phyloP scores from a whole-genome alignment of 306 rosid species.

The Rosa rugosa region DNA sequence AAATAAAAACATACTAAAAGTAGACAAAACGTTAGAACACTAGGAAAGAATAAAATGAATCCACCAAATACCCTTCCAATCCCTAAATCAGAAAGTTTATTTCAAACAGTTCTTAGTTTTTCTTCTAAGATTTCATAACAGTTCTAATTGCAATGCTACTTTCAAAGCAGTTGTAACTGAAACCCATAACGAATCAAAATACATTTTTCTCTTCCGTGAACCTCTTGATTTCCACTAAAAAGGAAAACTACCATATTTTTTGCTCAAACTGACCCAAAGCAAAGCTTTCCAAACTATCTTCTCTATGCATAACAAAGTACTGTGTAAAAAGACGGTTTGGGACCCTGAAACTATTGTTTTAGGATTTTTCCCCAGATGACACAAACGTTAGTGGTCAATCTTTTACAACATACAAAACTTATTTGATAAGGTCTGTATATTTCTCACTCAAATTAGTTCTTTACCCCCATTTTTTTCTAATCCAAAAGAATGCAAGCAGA shows the following conservation, averaged over 20 bases:
- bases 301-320: background rate
- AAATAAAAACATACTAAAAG: background rate
- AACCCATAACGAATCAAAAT: background rate
- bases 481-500: background rate
- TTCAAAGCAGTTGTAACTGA: background rate
- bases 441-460: constrained; percentile 1
- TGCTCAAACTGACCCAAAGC: background rate
- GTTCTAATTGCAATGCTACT: background rate
- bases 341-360: background rate
- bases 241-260: background rate
- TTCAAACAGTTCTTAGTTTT: background rate
- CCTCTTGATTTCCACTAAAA: background rate
- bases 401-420: background rate
- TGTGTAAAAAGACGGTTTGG: background rate
- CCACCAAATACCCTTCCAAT: background rate
- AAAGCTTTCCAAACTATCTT: background rate
- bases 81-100: background rate
- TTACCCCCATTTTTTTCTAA: background rate
- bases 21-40: background rate
- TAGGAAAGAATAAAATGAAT: background rate
- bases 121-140: background rate
- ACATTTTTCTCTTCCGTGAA: background rate
- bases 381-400: background rate
- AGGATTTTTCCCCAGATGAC: background rate
- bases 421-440: background rate